Evolutionary conservation across 2,329 filamentous ascomycete species (phyloP).

Genomic region (Helicocarpus griseus): DNA sequence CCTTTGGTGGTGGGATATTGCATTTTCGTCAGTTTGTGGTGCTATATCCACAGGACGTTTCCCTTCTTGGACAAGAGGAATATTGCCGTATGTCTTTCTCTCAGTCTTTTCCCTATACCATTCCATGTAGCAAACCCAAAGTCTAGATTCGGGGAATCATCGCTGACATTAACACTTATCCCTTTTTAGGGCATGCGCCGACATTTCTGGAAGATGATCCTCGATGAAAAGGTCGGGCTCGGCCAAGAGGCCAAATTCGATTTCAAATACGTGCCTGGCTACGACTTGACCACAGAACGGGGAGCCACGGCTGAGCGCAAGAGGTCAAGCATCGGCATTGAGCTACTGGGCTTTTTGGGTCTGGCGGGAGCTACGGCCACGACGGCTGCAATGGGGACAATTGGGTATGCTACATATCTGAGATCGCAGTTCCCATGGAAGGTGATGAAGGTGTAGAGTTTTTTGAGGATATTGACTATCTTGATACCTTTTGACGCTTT

Average conservation of each 20-base stretch:
- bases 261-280: conserved; percentile 60
- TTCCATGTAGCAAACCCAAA: no score
- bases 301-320: not conserved
- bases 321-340: not conserved
- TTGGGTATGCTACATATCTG: conserved; percentile 1
- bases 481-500: not conserved
- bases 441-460: not conserved
- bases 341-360: conserved; percentile 1
- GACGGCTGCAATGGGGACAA: not conserved
- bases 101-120: no score
- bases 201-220: conserved; percentile 50
- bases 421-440: not conserved
- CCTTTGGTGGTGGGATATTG: conserved; percentile 55
- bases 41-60: conserved; percentile 39
- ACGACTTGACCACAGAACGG: conserved; percentile 14
- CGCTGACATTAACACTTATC: not conserved
- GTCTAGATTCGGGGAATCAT: not conserved
- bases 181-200: conserved; percentile 31
- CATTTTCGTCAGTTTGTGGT: conserved; percentile 49
- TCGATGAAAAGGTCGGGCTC: conserved; percentile 56
- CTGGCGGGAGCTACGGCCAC: not conserved
- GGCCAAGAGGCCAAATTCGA: conserved; percentile 56
- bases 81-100: conserved; percentile 35
- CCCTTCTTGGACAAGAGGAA: conserved; percentile 42
- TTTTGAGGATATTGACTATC: not conserved